These are phyloP conservation scores for Gaeumannomyces tritici DNA, from an alignment of 2,329 filamentous ascomycete species.

Conservation along the genomic window DNA sequence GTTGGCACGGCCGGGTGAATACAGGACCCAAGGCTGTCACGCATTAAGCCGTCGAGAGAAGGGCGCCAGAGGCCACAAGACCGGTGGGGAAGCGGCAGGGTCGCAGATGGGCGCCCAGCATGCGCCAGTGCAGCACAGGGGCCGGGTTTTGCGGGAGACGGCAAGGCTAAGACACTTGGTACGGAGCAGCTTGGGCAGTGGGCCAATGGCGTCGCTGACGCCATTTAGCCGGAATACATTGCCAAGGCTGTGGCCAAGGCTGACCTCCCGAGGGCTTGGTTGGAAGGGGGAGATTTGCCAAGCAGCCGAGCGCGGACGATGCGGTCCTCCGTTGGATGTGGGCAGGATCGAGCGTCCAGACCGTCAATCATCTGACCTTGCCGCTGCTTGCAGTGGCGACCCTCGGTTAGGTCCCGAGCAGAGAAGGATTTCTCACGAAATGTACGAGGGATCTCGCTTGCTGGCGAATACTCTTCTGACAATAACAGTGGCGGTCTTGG, in stretches of 20 bases:
- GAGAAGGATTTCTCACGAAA: no score
- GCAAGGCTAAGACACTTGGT: conserved; percentile 3
- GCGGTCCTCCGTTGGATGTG: not conserved
- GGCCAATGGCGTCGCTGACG: not conserved
- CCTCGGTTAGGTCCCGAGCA: not conserved
- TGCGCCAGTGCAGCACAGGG: no score
- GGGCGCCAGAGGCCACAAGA: not conserved
- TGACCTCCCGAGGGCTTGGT: not conserved
- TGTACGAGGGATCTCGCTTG: no score
- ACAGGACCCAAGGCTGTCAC: not conserved
- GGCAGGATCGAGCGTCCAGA: no score
- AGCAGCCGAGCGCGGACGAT: not conserved
- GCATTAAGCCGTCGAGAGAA: not conserved
- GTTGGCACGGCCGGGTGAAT: not conserved
- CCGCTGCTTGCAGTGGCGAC: no score
- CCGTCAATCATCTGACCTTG: not conserved
- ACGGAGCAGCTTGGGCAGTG: not conserved
- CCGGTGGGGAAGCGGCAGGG: not conserved
- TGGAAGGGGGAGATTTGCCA: not conserved
- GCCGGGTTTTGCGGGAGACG: not conserved
- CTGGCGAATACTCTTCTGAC: no score
- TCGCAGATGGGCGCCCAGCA: not conserved
- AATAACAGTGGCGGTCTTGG: no score
- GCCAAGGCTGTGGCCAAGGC: not conserved
- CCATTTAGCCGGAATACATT: not conserved